Conservation (phyloP, 257 asterid species). For the Handroanthus guayacan region DNA sequence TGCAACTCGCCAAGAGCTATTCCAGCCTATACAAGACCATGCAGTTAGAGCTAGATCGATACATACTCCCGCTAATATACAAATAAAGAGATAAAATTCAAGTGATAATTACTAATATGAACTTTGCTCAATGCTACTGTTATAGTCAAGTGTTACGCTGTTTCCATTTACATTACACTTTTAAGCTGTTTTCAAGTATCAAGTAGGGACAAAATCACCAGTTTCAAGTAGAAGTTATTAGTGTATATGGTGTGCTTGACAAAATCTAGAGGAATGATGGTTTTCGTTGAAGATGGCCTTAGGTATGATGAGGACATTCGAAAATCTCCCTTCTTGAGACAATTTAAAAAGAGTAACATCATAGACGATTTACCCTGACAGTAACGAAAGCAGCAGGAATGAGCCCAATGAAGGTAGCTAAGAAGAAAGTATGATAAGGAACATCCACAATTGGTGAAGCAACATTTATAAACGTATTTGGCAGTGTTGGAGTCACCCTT, state of each 20-base stretch:
- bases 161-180: neutral
- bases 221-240: neutral
- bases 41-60: neutral
- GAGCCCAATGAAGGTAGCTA: constrained; percentile 88
- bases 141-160: neutral
- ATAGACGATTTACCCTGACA: constrained; percentile 71
- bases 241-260: neutral
- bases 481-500: constrained; percentile 94
- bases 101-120: neutral
- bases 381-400: constrained; percentile 96
- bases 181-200: neutral
- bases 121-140: neutral
- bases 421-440: constrained; percentile 85
- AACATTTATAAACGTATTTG: constrained; percentile 88
- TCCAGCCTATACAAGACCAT: constrained; percentile 75
- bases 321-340: neutral
- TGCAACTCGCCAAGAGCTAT: constrained; percentile 88
- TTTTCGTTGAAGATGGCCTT: neutral
- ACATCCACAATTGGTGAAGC: constrained; percentile 97
- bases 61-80: neutral
- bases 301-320: neutral
- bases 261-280: neutral
- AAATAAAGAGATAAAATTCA: neutral
- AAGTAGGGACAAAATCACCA: neutral
- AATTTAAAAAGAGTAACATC: neutral